A percentile compares a stretch with the other conserved stretches of the same genome.
These are phyloP conservation scores for Penicillium diatomitis DNA, from an alignment of 495 filamentous ascomycete genomes.

Conservation along the genomic window DNA sequence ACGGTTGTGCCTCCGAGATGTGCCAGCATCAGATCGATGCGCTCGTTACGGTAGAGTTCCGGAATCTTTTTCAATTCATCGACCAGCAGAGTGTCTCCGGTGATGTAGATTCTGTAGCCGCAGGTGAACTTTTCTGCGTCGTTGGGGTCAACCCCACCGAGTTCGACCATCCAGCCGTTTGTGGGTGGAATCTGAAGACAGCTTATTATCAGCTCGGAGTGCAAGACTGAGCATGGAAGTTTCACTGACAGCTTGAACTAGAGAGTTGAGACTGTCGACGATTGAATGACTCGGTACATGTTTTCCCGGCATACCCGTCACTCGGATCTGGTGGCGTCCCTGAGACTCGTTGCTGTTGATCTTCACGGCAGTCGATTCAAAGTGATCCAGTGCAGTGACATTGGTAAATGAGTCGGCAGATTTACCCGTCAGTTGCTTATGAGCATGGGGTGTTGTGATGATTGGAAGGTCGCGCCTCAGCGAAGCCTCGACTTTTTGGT, in stretches of 20 bases:
- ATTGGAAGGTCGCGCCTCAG: constrained; percentile 52
- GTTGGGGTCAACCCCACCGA: constrained; percentile 33
- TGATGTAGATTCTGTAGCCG: constrained; percentile 61
- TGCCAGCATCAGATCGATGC: constrained; percentile 58
- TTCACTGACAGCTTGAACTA: constrained; percentile 44
- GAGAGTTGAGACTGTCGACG: constrained; percentile 38
- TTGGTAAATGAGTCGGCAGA: constrained; percentile 41
- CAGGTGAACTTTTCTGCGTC: constrained; percentile 24
- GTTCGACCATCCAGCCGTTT: constrained; percentile 64
- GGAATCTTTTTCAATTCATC: constrained; percentile 56
- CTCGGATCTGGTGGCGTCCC: constrained; percentile 33
- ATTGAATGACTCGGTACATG: constrained; percentile 50
- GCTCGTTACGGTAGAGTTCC: constrained; percentile 35
- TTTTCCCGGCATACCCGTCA: constrained; percentile 62
- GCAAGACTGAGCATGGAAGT: neutral
- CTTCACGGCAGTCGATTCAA: constrained; percentile 44
- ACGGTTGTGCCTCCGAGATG: constrained; percentile 60
- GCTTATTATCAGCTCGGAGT: neutral
- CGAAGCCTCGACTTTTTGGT: constrained; percentile 47
- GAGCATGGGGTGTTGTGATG: constrained; percentile 57
- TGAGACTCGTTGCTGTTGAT: constrained; percentile 14
- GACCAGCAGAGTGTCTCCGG: constrained; percentile 58
- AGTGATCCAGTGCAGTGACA: constrained; percentile 48
- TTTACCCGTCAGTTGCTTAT: constrained; percentile 36
- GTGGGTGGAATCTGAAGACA: constrained; percentile 46